Evolutionary conservation across 192 early-diverging fungal species (phyloP), one percentile per base, ranked within the genome.

Genomic region (Coemansia pectinata): DNA sequence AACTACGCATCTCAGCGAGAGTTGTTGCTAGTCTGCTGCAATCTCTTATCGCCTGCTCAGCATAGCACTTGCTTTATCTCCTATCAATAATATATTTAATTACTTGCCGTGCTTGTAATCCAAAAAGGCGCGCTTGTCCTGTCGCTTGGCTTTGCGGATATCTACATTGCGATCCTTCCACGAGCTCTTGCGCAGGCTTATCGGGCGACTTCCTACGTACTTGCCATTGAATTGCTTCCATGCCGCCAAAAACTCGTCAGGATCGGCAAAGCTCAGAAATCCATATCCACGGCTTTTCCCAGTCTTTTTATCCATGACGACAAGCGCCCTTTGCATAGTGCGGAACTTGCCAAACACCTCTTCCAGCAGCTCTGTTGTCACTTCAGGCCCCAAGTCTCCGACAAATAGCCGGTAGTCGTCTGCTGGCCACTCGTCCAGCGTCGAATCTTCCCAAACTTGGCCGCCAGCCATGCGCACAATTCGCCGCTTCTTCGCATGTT

Each of bases 181-280:
- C 29, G 79, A 93, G 66, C 93, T 95, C 72, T 97, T 96, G 38
- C 94, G 88, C 42, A 98, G 87, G 71, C 94, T 96, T 65, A 98
- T 95, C 4, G 96, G 96, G 48, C 95, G 79, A 67, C 93, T 95
- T 33, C 96, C 96, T 5, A 98, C 91, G 76, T 97, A 98, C 82
- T 98, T 98, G 47, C 95, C 95, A 76, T 98, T 92, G 90, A 97
- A 96, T 84, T 98, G 95, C 61, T 87, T 91, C 93, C 94, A 92
- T 6, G 96, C 96, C 33, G 87, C 89, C 15, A 95, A 89, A 85
- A 94, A 98, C 77, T 96, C 96, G 74, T 94, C 88, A 15, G 94
- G 87, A 70, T 96, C 90, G 52, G 89, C 88, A 79, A 98, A 96
- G 83, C 92, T 94, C 29, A 97, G 86, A 72, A 98, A 98, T 4